Conservation (phyloP, 768 basidiomycete genomes). For the Kwoniella bestiolae region DNA sequence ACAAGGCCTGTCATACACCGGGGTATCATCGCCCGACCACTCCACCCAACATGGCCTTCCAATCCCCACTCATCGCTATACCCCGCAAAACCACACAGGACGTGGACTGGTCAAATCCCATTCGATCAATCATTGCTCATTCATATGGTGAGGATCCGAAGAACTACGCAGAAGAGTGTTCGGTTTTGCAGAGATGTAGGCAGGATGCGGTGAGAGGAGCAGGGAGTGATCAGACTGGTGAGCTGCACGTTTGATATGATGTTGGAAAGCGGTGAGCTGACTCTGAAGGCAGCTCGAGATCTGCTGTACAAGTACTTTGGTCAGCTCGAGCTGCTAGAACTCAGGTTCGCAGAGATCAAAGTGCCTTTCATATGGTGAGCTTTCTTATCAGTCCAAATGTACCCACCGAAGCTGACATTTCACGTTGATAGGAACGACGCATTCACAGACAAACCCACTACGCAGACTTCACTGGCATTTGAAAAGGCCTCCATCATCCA, state of each 20-base stretch:
- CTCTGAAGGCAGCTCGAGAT: constrained; percentile 69
- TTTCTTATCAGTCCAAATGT: not conserved
- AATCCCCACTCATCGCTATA: constrained; percentile 79
- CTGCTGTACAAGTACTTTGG: constrained; percentile 99
- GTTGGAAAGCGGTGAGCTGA: constrained; percentile 2
- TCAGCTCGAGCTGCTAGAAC: constrained; percentile 93
- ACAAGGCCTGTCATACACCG: not conserved
- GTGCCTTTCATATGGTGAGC: constrained; percentile 85
- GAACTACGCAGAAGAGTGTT: constrained; percentile 80
- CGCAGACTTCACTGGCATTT: constrained; percentile 93
- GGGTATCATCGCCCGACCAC: not conserved
- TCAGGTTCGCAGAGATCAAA: constrained; percentile 93
- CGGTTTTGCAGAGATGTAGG: constrained; percentile 81
- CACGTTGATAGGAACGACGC: constrained; percentile 71
- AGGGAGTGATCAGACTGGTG: constrained; percentile 93
- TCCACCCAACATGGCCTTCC: constrained; percentile 44
- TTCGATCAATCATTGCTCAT: constrained; percentile 80
- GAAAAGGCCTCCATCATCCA: constrained; percentile 98
- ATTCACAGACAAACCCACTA: constrained; percentile 89
- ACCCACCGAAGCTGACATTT: not conserved
- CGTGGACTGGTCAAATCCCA: constrained; percentile 92
- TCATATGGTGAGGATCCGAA: constrained; percentile 94
- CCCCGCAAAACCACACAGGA: constrained; percentile 95
- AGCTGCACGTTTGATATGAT: constrained; percentile 30
- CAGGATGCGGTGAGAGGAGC: constrained; percentile 97